Evolutionary conservation across 1,139 yeast species (phyloP), one percentile per base, ranked within the genome.

Genomic region (Nakaseomyces kungkrabaensis): DNA sequence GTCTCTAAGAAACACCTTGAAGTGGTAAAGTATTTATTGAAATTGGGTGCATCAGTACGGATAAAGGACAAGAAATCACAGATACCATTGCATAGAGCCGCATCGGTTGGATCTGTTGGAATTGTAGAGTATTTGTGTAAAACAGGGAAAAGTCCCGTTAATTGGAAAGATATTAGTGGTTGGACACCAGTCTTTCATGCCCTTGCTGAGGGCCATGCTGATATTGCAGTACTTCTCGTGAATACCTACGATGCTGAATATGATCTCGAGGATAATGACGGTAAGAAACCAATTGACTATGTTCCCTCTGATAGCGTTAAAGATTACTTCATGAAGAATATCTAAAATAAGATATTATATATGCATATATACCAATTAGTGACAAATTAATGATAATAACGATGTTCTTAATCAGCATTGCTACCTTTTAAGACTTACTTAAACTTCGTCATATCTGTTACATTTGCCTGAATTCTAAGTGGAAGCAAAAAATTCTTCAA

Each of bases 181-280:
- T 87, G 94, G 90, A 85, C 95, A 0, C 81, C 96, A 0, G 66
- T 90, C 56, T 95, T 88, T 65, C 95, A 88, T 66, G 96, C 97
- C 0, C 69, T 85, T 50, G 92, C 96, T 0, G 98, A 90, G 65
- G 97, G 97, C 0, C 83, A 84, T 61, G 90, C 83, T 1, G 96
- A 87, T 52, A 78, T 80, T 7, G 96, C 86, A 0, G 74, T 79
- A 1, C 60, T 71, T 41, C 69, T 90, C 47, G 79, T 82, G 5
- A 59, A 54, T 26, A 72, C 74, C 45, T 70, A 74, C 31, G 94
- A 94, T 0, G 96, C 95, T 0, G 88, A 85, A 59, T 70, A 73
- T 2, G 63, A 66, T 2, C 54, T 74, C 5, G 72, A 67, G 46
- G 79, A 77, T 56, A 56, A 61, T 2, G 82, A 81, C 10, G 88